phyloP scores from a whole-genome alignment of 2,329 filamentous ascomycete genomes.

The Aureobasidium sp. region DNA sequence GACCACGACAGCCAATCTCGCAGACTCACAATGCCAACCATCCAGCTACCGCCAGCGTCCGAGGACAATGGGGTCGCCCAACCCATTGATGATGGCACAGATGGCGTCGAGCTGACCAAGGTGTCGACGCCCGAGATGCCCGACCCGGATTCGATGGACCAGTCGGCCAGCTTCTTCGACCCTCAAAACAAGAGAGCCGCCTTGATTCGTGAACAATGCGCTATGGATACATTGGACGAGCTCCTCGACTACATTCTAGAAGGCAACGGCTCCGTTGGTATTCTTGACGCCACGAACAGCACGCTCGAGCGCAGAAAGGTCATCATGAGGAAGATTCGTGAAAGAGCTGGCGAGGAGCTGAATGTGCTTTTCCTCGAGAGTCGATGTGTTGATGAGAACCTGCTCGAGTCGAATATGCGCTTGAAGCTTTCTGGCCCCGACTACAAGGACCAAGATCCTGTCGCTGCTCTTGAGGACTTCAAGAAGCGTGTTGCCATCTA shows the following conservation, averaged over 20 bases:
- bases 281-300: conserved; percentile 95
- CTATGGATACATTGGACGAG: conserved; percentile 86
- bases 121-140: conserved; percentile 17
- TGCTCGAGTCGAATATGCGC: conserved; percentile 94
- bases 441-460: conserved; percentile 88
- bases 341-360: conserved; percentile 73
- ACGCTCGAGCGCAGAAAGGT: conserved; percentile 78
- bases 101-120: conserved; percentile 23
- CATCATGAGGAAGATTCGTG: conserved; percentile 56
- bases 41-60: conserved; percentile 3
- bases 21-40: neutral
- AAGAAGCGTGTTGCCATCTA: conserved; percentile 88
- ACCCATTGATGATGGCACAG: conserved; percentile 13
- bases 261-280: conserved; percentile 80
- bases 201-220: conserved; percentile 81
- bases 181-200: conserved; percentile 77
- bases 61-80: neutral
- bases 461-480: conserved; percentile 80
- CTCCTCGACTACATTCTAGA: conserved; percentile 81
- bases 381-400: conserved; percentile 73
- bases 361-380: conserved; percentile 95
- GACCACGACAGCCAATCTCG: neutral
- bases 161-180: conserved; percentile 80
- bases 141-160: conserved; percentile 17
- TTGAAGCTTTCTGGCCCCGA: conserved; percentile 92